Evolutionary conservation across 2,329 filamentous ascomycete genomes (phyloP).

Genomic region (Botrytis sinoallii): DNA sequence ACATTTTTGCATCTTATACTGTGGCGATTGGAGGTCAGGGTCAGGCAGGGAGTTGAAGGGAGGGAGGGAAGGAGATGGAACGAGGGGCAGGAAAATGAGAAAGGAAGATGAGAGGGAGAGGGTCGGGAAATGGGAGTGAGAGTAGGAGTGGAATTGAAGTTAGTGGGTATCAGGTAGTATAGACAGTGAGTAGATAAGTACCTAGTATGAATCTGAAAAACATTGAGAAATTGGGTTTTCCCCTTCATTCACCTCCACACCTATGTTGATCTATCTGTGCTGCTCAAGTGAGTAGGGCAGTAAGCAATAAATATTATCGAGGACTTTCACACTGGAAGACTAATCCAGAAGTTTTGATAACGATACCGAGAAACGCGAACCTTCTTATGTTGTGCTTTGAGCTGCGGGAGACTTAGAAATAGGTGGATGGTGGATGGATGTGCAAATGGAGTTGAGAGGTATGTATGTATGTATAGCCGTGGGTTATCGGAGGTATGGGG

Average conservation of each 20-base stretch:
- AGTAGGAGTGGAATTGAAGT: not conserved
- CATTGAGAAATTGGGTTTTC: not conserved
- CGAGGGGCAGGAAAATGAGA: not conserved
- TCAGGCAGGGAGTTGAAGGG: not conserved
- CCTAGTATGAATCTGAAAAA: not conserved
- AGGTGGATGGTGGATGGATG: not conserved
- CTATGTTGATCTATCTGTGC: not conserved
- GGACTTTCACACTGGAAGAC: not conserved
- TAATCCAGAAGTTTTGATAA: not conserved
- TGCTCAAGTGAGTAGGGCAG: not conserved
- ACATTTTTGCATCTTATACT: not conserved
- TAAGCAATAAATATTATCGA: not conserved
- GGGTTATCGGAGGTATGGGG: not conserved
- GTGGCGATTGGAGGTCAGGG: not conserved
- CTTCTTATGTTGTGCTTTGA: not conserved
- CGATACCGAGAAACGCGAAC: not conserved
- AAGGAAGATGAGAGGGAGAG: not conserved
- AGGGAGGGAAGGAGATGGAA: not conserved
- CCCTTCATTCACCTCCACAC: not conserved
- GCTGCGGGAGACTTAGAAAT: not conserved
- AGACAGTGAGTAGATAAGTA: not conserved
- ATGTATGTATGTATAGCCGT: too few relatives aligned
- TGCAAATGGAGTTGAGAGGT: not conserved
- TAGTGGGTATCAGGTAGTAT: not conserved
- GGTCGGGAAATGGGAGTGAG: not conserved